phyloP scores from a whole-genome alignment of 208 protist genomes.

The Acanthamoeba castellanii region DNA sequence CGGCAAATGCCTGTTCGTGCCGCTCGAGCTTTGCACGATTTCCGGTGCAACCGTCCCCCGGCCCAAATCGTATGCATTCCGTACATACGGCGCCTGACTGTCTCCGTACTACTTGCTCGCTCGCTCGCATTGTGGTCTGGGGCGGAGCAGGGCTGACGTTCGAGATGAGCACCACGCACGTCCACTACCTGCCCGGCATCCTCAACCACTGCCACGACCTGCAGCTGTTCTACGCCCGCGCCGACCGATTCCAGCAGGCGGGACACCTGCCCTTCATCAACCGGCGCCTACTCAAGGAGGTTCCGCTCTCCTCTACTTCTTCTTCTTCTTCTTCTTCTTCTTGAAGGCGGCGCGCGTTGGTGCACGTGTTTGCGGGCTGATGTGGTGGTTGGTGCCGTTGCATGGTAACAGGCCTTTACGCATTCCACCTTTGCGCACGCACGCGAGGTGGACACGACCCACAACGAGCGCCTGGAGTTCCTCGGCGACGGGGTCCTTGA shows the following conservation, averaged over 20 bases:
- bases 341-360: too few relatives aligned
- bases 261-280: not conserved
- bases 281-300: constrained; percentile 31
- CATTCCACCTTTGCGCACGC: constrained; percentile 20
- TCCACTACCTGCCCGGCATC: constrained; percentile 40
- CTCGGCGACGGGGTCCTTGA: constrained; percentile 63
- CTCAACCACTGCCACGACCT: constrained; percentile 41
- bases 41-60: not conserved
- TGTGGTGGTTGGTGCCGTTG: not conserved
- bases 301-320: not conserved
- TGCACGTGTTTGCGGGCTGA: too few relatives aligned
- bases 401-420: constrained; percentile 1
- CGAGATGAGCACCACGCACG: constrained; percentile 41
- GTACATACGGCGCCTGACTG: too few relatives aligned
- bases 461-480: constrained; percentile 64
- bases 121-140: too few relatives aligned
- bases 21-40: constrained; percentile 5
- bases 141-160: constrained; percentile 70
- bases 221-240: constrained; percentile 10
- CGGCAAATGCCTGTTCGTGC: constrained; percentile 1
- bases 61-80: too few relatives aligned
- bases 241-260: not conserved
- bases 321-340: not conserved
- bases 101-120: too few relatives aligned
- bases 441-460: not conserved